Base-by-base conservation (phyloP, 805 yeast genomes). In the Ogataea glucozyma region DNA sequence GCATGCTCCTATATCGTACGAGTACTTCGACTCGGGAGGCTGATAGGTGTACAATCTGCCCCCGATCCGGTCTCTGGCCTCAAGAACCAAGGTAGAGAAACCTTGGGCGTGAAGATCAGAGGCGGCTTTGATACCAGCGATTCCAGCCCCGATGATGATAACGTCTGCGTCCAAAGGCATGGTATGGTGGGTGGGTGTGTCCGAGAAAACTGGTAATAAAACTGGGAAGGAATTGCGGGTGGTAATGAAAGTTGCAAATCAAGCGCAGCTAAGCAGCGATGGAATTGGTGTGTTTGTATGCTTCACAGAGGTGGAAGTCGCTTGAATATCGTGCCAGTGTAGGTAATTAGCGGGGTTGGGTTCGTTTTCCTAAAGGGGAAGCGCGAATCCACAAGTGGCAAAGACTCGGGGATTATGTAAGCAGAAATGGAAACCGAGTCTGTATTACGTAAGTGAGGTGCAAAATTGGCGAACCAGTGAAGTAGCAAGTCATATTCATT, bases 61-160 rank as follows among this genome's bases (percentile, higher is more conserved):
- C 12, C 78, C 79, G 21, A 72, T 54, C 39, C 72, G 56, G 49
- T 67, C 68, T 43, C 76, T 69, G 4, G 76, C 76, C 51, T 75
- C 80, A 16, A 76, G 38, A 1, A 76, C 47, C 12, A 75, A 44
- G 0, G 73, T 63, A 44, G 68, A 70, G 18, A 65, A 43, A 11
- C 63, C 64, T 14, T 48, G 46, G 2, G 54, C 38, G 18, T 60
- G 46, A 19, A 73, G 58, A 26, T 69, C 70, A 1, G 62, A 37
- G 2, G 78, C 79, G 1, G 81, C 70, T 49, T 73, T 75, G 30
- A 76, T 57, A 2, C 82, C 82, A 1, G 80, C 59, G 34, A 75
- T 66, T 4, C 81, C 82, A 6, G 72, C 79, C 1, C 82, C 82
- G 19, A 76, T 62, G 26, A 76, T 59, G 13, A 71, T 67, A 3